Base-by-base conservation (phyloP, 306 rosid genomes). In the Rosa lucieae region DNA sequence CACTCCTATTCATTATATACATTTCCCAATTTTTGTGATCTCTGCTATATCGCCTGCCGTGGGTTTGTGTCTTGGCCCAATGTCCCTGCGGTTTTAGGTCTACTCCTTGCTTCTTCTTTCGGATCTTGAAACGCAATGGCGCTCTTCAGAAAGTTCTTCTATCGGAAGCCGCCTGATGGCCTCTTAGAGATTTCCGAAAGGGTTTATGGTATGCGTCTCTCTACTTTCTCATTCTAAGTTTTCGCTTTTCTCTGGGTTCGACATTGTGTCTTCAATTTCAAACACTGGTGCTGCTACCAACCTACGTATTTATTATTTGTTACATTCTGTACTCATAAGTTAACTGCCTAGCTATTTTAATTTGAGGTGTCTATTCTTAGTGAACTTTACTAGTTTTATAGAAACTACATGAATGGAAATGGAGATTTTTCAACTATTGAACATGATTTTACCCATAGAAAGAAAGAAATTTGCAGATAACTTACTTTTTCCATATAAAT, bases 121-220 rank as follows among this genome's bases (percentile, higher is more conserved):
- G 86, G 90, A 87, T 91, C 92, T 88, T 85, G 69, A 73, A 47
- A 73, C 52, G 77, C 82, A 78, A 96, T 96, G 98, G 97, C 97
- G 67, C 80, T 96, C 80, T 96, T 96, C 71, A 83, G 97, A 29
- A 93, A 93, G 88, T 91, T 96, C 91, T 96, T 96, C 67, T 93
- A 88, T 73, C 89, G 92, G 89, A 96, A 96, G 86, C 99, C 99
- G 10, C 99, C 99, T 26, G 98, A 96, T 32, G 99, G 99, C 83
- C 96, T 93, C 69, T 72, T 93, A 51, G 99, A 96, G 90, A 96
- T 96, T 84, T 87, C 92, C 82, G 99, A 90, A 80, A 89, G 93
- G 86, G 97, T 96, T 87, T 96, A 91, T 87, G 98, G 99, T 96
- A 10, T 46, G 96, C 68, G 69, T 81, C 68, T 65, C 6, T 78